A percentile compares a stretch with the other conserved stretches of the same genome.
These are phyloP conservation scores for Debaryomyces tyrocola DNA, from an alignment of 805 yeast species.

Conservation along the genomic window DNA sequence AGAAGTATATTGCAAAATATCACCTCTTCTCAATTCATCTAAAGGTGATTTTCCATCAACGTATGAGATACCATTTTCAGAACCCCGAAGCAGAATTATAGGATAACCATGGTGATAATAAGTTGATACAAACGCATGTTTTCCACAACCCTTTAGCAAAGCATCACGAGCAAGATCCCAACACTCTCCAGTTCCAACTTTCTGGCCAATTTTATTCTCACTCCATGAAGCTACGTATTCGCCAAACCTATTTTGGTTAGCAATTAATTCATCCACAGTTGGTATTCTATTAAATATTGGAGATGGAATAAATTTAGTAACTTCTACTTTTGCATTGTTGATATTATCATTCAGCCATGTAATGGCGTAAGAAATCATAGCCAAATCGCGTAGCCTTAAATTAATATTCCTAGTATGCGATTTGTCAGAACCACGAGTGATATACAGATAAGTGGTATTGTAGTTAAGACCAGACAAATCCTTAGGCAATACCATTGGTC, in stretches of 20 bases:
- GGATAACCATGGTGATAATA: conserved; percentile 50
- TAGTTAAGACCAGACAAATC: conserved; percentile 37
- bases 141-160: conserved; percentile 53
- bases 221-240: conserved; percentile 57
- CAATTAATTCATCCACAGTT: conserved; percentile 26
- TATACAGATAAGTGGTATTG: conserved; percentile 17
- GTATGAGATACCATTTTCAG: conserved; percentile 12
- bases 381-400: conserved; percentile 43
- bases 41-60: conserved; percentile 16
- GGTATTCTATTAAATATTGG: conserved; percentile 37
- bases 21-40: conserved; percentile 54
- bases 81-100: conserved; percentile 27
- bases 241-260: conserved; percentile 42
- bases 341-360: conserved; percentile 37
- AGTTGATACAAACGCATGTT: conserved; percentile 53
- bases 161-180: conserved; percentile 63
- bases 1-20: conserved; percentile 48
- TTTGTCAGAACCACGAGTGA: conserved; percentile 12
- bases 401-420: conserved; percentile 26
- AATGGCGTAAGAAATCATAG: conserved; percentile 34
- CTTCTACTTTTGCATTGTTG: conserved; percentile 20
- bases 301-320: conserved; percentile 41
- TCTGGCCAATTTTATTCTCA: conserved; percentile 45
- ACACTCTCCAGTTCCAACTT: conserved; percentile 59
- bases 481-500: conserved; percentile 32